Percentiles rank a stretch among this genome's conserved stretches.
phyloP scores from a whole-genome alignment of 1,284 basidiomycete species.

The Pseudozyma thailandica region DNA sequence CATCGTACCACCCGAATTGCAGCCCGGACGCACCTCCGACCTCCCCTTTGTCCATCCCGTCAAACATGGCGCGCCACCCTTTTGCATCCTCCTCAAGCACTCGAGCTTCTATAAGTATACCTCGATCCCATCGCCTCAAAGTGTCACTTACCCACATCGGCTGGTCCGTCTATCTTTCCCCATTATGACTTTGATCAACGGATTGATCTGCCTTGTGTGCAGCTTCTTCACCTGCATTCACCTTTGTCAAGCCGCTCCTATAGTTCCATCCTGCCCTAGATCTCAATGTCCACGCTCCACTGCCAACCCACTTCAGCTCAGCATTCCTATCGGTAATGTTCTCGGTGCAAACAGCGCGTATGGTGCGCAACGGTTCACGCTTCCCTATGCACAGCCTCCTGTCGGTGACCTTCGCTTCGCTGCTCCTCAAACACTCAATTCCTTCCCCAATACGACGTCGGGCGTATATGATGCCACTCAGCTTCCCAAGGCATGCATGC shows the following conservation, averaged over 20 bases:
- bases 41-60: conserved; percentile 19
- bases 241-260: conserved; percentile 9
- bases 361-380: conserved; percentile 41
- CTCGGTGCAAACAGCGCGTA: conserved; percentile 9
- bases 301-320: conserved; percentile 11
- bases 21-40: background rate
- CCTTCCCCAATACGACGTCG: conserved; percentile 6
- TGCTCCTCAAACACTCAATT: conserved; percentile 34
- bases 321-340: conserved; percentile 15
- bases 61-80: background rate
- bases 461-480: conserved; percentile 32
- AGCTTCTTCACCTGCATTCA: conserved; percentile 22
- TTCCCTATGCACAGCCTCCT: conserved; percentile 54
- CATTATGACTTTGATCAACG: conserved; percentile 13
- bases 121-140: background rate
- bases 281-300: conserved; percentile 2
- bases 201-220: conserved; percentile 26
- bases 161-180: background rate
- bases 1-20: conserved; percentile 7
- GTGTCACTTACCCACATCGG: background rate
- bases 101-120: background rate
- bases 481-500: conserved; percentile 45
- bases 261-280: conserved; percentile 1
- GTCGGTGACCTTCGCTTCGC: conserved; percentile 48
- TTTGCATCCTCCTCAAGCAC: background rate